These are phyloP conservation scores for Jacaranda mimosifolia DNA, from an alignment of 257 asterid genomes.

Conservation along the genomic window DNA sequence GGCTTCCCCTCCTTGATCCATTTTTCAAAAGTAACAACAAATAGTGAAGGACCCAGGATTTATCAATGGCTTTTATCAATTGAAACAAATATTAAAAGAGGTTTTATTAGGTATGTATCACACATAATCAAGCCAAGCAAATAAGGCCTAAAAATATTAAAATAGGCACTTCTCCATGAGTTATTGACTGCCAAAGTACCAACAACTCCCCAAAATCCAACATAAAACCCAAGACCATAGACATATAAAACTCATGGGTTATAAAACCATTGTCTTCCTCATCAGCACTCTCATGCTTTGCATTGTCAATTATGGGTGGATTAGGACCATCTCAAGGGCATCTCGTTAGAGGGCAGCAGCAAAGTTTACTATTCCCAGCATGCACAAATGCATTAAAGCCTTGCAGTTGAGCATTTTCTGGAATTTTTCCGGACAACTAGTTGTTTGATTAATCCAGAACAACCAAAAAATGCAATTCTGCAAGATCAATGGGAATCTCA, in stretches of 20 bases:
- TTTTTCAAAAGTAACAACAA: too few species aligned
- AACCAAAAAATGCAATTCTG: conserved; percentile 13
- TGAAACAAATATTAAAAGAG: too few species aligned
- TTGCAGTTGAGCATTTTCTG: conserved; percentile 43
- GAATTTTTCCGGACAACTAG: conserved; percentile 44
- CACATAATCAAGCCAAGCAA: too few species aligned
- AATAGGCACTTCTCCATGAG: conserved; percentile 41
- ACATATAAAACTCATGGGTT: conserved; percentile 21
- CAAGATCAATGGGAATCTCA: conserved; percentile 39
- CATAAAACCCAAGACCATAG: conserved; percentile 33
- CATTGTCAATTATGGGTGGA: not conserved
- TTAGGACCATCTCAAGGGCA: conserved; percentile 31
- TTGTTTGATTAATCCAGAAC: conserved; percentile 47
- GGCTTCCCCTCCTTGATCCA: too few species aligned
- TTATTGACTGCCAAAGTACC: conserved; percentile 33
- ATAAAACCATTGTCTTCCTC: conserved; percentile 23
- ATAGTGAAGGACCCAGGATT: too few species aligned
- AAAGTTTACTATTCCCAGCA: conserved; percentile 38
- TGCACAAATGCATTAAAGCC: conserved; percentile 39
- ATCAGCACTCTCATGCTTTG: not conserved
- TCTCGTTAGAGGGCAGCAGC: conserved; percentile 45
- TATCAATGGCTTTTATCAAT: too few species aligned
- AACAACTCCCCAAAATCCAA: conserved; percentile 47
- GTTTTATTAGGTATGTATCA: too few species aligned
- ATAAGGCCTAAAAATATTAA: too few species aligned